Evolutionary conservation across 2,329 filamentous ascomycete species (phyloP).

Genomic region (Fusarium heterosporum): DNA sequence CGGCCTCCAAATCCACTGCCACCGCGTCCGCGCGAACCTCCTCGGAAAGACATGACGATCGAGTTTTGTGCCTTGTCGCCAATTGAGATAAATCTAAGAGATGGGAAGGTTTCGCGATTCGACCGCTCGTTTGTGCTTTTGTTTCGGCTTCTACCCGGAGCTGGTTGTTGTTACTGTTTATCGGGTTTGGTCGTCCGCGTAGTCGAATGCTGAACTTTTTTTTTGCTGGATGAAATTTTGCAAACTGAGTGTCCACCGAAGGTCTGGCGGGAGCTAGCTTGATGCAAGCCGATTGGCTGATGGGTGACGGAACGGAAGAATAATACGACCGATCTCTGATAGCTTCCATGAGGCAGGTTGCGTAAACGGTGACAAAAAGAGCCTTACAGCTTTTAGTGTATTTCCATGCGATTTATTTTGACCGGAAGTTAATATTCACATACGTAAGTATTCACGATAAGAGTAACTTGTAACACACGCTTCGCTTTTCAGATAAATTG

Average conservation of each 20-base stretch:
- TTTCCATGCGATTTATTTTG: not conserved
- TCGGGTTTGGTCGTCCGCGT: constrained; percentile 30
- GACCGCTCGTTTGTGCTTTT: constrained; percentile 18
- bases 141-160: constrained; percentile 13
- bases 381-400: not conserved
- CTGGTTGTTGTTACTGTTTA: constrained; percentile 13
- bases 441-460: not conserved
- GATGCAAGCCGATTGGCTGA: constrained; percentile 38
- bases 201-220: constrained; percentile 40
- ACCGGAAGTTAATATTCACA: not conserved
- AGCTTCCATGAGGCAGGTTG: not conserved
- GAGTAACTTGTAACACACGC: not conserved
- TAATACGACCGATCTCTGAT: constrained; percentile 15
- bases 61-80: constrained; percentile 17
- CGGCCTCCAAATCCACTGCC: constrained; percentile 52
- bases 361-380: not conserved
- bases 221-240: constrained; percentile 49
- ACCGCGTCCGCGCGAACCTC: constrained; percentile 52
- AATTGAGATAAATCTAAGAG: constrained; percentile 15
- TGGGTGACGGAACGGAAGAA: constrained; percentile 32
- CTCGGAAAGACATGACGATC: constrained; percentile 54
- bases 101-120: constrained; percentile 9
- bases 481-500: constrained; percentile 24
- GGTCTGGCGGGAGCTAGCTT: constrained; percentile 41
- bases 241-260: constrained; percentile 39